These are phyloP conservation scores for Sporothrix pseudoabietina DNA, from an alignment of 2,329 filamentous ascomycete genomes.

Conservation along the genomic window DNA sequence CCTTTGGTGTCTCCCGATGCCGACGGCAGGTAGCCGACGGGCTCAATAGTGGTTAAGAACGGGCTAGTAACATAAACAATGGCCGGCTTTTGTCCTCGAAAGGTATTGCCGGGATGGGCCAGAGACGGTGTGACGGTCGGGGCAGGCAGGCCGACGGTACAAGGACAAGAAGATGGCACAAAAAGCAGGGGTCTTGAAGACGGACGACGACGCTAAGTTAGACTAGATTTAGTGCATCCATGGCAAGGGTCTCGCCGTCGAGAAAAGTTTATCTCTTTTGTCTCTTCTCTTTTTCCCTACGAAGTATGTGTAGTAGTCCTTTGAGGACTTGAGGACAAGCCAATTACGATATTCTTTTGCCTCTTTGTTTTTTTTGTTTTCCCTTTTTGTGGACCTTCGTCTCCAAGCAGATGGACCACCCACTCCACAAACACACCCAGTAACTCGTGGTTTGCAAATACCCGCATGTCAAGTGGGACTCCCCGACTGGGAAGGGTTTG, in stretches of 20 bases:
- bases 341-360: not conserved
- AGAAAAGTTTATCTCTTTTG: not conserved
- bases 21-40: not conserved
- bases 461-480: not conserved
- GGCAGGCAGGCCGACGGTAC: not conserved
- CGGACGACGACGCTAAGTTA: not conserved
- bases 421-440: not conserved
- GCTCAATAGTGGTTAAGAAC: not conserved
- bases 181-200: not conserved
- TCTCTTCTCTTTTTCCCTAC: not conserved
- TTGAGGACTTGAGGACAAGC: not conserved
- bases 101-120: not conserved
- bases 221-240: not conserved
- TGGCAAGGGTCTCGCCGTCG: not conserved
- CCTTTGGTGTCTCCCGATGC: not conserved
- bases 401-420: not conserved
- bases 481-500: not conserved
- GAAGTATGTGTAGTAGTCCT: not conserved
- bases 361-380: not conserved
- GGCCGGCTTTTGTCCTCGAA: not conserved
- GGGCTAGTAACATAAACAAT: not conserved
- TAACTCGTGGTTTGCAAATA: not conserved
- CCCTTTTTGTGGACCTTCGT: not conserved
- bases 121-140: not conserved
- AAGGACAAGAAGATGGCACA: not conserved